Evolutionary conservation across 257 asterid species (phyloP).

Genomic region (Henckelia pumila): DNA sequence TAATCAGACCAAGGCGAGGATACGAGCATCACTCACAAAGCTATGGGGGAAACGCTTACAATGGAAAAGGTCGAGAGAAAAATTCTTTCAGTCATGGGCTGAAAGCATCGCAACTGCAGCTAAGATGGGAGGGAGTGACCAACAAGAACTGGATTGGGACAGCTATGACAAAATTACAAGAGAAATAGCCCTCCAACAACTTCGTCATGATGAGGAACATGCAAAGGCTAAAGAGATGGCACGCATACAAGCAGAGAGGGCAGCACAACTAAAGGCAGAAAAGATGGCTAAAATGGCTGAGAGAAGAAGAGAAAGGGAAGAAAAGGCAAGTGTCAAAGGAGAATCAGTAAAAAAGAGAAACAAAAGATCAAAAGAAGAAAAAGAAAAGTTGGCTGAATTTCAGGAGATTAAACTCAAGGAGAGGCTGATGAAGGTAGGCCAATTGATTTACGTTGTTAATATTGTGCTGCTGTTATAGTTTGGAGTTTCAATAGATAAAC

Average conservation of each 20-base stretch:
- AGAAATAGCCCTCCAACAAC: conserved; percentile 49
- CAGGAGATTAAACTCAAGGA: conserved; percentile 71
- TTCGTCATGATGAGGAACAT: conserved; percentile 42
- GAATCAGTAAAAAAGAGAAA: conserved; percentile 36
- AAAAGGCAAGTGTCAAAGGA: conserved; percentile 39
- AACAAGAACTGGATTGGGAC: conserved; percentile 83
- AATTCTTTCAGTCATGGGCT: conserved; percentile 61
- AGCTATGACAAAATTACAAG: conserved; percentile 58
- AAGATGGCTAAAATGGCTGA: conserved; percentile 45
- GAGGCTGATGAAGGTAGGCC: conserved; percentile 65
- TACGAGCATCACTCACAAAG: conserved; percentile 50
- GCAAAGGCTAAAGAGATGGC: conserved; percentile 52
- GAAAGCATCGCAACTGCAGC: conserved; percentile 78
- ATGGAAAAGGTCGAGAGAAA: conserved; percentile 68
- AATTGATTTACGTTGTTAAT: not conserved
- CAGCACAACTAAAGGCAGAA: conserved; percentile 51
- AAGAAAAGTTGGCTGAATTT: conserved; percentile 49
- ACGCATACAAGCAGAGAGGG: conserved; percentile 44
- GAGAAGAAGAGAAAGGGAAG: conserved; percentile 54
- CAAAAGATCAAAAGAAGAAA: conserved; percentile 62
- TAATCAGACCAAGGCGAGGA: conserved; percentile 60
- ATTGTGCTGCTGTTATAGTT: not conserved
- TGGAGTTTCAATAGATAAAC: not conserved
- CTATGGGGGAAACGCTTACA: conserved; percentile 72
- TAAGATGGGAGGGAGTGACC: conserved; percentile 61